Base-by-base conservation (phyloP, 148 eudicot species). In the Gaultheria prostrata region DNA sequence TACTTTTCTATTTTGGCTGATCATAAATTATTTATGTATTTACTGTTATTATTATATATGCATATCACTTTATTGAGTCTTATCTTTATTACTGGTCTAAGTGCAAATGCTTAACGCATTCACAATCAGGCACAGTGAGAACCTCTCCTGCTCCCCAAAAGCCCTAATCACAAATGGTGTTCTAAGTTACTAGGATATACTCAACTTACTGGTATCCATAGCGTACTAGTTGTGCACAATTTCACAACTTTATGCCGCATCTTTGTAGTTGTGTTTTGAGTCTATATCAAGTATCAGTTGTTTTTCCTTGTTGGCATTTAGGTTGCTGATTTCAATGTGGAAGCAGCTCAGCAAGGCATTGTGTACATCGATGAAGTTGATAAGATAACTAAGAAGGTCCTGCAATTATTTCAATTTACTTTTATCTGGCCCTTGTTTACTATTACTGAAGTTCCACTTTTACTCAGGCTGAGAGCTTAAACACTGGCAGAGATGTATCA, bases 321-420 rank as follows among this genome's bases (percentile, higher is more conserved):
- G 88, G 89, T 78, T 61, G 87, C 90, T 18, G 90, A 89, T 51
- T 89, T 54, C 24, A 72, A 89, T 61, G 86, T 89, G 71, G 90
- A 89, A 83, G 89, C 87, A 69, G 90, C 90, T 77, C 87, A 89
- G 67, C 89, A 84, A 63, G 90, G 90, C 80, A 86, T 89, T 82
- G 90, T 89, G 59, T 89, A 89, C 77, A 89, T 89, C n/a, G 90
- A 89, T 73, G 90, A 89, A 85, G 86, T 89, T 45, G 90, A 89
- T 73, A 89, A 89, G 83, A 86, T 89, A 73, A 85, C 86, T 21
- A 89, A 86, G 63, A 86, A 89, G 89, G 90, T 89, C 77, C 28
- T 70, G 70, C 65, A 50, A 59, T 65, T 79, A 54, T 70, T 82
- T 86, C 67, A 43, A 21, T 76, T 77, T 71, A 70, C 84, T 59